These are phyloP conservation scores for Neoscytalidium dimidiatum DNA, from an alignment of 2,329 filamentous ascomycete species.

Conservation along the genomic window DNA sequence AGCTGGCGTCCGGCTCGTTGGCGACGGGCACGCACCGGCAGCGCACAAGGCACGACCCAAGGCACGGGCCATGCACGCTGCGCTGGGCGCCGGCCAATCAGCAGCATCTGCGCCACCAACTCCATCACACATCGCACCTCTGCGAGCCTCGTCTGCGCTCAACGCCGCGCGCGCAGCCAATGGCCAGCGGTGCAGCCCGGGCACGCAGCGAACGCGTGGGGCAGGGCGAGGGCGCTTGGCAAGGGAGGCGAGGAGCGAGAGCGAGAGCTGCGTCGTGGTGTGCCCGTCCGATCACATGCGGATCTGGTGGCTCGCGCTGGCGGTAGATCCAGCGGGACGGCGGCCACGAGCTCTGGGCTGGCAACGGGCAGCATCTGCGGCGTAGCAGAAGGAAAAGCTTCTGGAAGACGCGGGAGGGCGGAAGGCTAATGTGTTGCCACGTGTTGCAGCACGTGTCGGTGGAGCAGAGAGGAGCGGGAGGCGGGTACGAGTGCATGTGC, in stretches of 20 bases:
- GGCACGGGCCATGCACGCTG: no score
- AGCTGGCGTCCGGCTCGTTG: not conserved
- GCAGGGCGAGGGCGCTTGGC: not conserved
- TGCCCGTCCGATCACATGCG: not conserved
- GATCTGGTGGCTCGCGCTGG: not conserved
- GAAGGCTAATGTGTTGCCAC: conserved; percentile 11
- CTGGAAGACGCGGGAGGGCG: conserved; percentile 16
- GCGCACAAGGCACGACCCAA: no score
- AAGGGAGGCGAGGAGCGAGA: no score
- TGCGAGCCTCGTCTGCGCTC: not conserved
- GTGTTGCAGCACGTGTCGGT: conserved; percentile 9
- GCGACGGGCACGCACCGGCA: no score
- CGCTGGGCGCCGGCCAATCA: conserved; percentile 3
- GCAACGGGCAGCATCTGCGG: not conserved
- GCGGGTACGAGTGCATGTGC: conserved; percentile 2
- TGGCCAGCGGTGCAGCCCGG: not conserved
- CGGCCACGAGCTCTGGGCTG: not conserved
- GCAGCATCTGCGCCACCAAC: not conserved
- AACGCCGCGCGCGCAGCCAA: not conserved
- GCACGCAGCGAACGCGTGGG: not conserved
- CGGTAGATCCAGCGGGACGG: conserved; percentile 4
- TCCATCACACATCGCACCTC: not conserved
- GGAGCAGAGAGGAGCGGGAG: conserved; percentile 6
- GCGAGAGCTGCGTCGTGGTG: no score
- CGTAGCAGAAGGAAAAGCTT: not conserved